phyloP scores from a whole-genome alignment of 305 asterid genomes.

The Petunia hybrid region DNA sequence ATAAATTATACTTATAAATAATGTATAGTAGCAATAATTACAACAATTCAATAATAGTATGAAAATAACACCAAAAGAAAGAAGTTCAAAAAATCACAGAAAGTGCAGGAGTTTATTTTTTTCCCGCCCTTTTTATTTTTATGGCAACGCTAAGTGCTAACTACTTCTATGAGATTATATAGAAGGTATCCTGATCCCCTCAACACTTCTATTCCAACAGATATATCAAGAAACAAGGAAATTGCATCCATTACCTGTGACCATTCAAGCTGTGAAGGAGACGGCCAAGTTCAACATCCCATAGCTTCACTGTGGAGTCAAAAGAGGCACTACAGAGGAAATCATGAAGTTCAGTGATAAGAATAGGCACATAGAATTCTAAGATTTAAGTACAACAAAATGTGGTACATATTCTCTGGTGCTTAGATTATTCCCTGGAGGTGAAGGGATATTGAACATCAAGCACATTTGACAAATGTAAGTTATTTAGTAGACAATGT shows the following conservation, averaged over 20 bases:
- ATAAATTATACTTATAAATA: neutral
- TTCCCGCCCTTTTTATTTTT: neutral
- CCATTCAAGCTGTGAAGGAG: slow-evolving; percentile 81
- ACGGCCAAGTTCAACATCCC: slow-evolving; percentile 77
- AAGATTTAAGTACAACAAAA: slow-evolving; percentile 25
- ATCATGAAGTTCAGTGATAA: slow-evolving; percentile 5
- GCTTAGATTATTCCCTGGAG: neutral
- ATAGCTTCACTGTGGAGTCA: slow-evolving; percentile 93
- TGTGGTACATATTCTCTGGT: neutral
- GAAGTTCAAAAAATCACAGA: neutral
- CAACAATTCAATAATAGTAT: neutral
- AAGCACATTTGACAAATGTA: neutral
- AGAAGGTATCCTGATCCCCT: neutral
- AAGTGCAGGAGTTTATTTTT: slow-evolving; percentile 3
- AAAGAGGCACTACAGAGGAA: slow-evolving; percentile 80
- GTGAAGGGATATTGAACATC: slow-evolving; percentile 7
- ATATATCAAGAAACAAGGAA: neutral
- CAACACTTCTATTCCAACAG: neutral
- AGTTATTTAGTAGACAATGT: neutral
- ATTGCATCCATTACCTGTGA: slow-evolving; percentile 64
- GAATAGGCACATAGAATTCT: slow-evolving; percentile 1
- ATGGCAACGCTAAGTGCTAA: too few relatives aligned
- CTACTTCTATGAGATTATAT: neutral
- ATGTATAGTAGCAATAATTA: neutral
- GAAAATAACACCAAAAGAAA: neutral